Evolutionary conservation across 2,329 filamentous ascomycete genomes (phyloP), one percentile per base, ranked within the genome.

Genomic region (Colletotrichum sp.): DNA sequence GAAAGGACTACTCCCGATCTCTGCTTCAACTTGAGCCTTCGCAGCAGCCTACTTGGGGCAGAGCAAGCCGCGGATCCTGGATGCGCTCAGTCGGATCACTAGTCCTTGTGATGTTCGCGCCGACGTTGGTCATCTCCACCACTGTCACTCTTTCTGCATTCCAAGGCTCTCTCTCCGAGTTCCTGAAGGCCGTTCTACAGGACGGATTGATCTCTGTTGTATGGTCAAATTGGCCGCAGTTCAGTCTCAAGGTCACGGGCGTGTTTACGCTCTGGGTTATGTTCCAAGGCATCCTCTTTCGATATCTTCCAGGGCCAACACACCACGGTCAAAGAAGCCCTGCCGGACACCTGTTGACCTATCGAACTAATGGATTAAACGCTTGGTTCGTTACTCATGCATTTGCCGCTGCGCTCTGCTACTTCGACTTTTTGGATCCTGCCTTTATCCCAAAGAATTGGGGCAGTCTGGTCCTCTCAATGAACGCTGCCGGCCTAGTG

Each of bases 371-470:
- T 77, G 87, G 87, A 0, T 78, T 88, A 2, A 77, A 78, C 2
- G 85, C 86, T 8, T 88, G 85, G 84, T 65, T 83, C 6, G 76
- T 86, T 8, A 87, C 86, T 0, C 83, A 87, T 76, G 32, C 81
- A 3, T 68, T 86, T 1, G 84, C 83, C 63, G 78, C 78, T 6
- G 63, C 52, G 1, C 76, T 82, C 4, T 80, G 80, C 34, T 78
- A 78, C 28, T 69, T 78, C 24, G 85, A 83, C 0, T 26, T 83
- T 6, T 44, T 87, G 15, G 83, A 87, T 75, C 81, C 84, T 5
- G 84, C 84, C 1, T 83, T 86, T 71, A 81, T 88, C 12, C 85
- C 87, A 7, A 83, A 82, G 30, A 83, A 88, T 77, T 88, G 86
- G 86, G 80, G 82, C 30, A 82, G 84, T 3, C 78, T 88, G 55